phyloP scores from a whole-genome alignment of 2,329 filamentous ascomycete species.

The Nemania serpens region DNA sequence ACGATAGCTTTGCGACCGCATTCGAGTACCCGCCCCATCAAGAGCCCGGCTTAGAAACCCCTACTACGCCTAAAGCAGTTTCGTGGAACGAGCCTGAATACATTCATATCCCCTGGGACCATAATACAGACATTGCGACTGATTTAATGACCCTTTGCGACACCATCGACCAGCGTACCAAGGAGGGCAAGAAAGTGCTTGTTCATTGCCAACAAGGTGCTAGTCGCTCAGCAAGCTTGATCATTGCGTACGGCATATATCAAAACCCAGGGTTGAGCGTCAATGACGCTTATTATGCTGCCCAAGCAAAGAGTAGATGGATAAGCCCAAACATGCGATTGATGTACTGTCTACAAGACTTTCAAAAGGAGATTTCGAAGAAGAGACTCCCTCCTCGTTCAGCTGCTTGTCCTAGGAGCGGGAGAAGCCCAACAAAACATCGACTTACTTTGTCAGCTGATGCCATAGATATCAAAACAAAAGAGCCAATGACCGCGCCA shows the following conservation, averaged over 20 bases:
- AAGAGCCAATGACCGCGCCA: conserved; percentile 65
- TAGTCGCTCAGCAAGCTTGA: conserved; percentile 81
- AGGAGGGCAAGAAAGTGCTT: conserved; percentile 76
- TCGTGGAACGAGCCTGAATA: conserved; percentile 69
- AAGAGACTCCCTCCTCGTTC: conserved; percentile 52
- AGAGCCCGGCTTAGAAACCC: conserved; percentile 49
- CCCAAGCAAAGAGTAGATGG: conserved; percentile 82
- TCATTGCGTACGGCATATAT: conserved; percentile 84
- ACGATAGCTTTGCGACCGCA: conserved; percentile 63
- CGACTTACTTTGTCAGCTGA: conserved; percentile 64
- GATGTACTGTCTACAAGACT: conserved; percentile 87
- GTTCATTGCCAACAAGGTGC: conserved; percentile 87
- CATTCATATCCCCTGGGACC: conserved; percentile 85
- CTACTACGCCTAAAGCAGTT: conserved; percentile 62
- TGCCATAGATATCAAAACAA: conserved; percentile 56
- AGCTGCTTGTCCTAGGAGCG: conserved; percentile 54
- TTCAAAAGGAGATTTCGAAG: conserved; percentile 66
- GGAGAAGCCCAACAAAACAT: conserved; percentile 64
- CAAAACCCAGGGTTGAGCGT: conserved; percentile 76
- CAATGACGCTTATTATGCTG: conserved; percentile 81
- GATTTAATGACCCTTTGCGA: conserved; percentile 78
- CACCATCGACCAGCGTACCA: conserved; percentile 72
- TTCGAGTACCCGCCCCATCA: conserved; percentile 59
- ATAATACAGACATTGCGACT: conserved; percentile 82
- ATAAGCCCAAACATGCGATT: conserved; percentile 92